Base-by-base conservation (phyloP, 2,329 filamentous ascomycete genomes). In the Venturia effusa region DNA sequence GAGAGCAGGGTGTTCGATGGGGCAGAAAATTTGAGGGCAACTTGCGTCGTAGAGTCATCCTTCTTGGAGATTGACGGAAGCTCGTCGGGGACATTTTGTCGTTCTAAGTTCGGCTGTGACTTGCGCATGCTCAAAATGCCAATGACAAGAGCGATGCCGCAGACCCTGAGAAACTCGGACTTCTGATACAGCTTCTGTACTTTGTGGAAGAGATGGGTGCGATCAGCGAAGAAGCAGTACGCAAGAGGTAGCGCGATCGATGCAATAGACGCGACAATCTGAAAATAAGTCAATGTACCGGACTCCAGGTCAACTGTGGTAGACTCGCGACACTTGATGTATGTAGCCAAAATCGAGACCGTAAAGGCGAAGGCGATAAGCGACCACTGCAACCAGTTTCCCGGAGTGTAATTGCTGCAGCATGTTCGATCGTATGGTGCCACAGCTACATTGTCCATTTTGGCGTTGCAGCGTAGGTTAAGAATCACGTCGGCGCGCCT, bases 211-310 rank as follows among this genome's bases (percentile, higher is more conserved):
- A 65, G 43, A 13, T 62, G 59, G 4, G 81, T 82, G 22, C 83
- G 77, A 68, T 87, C 84, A 19, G 81, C 77, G 27, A 80, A 71
- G 70, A 79, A 83, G 71, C 81, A 83, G 70, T 78, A 83, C 19
- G 72, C 65, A 4, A 75, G 62, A 2, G 74, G 72, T 13, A 64
- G 32, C 8, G 24, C 63, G n/a, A 62, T 62, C 1, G 57, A 24
- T 19, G 63, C 41, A 6, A 62, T 61, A 74, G 57, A 10, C 54
- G 48, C 3, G 62, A 61, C 1, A 59, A 61, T n/a, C 7, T 22
- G 22, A n/a, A 40, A n/a, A 37, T 1, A 6, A 40, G 10, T 64
- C n/a, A 19, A 30, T 1, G 19, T 32, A 13, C n/a, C 37, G 30
- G 41, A 45, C 15, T 24, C 8, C 10, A 13, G 4, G 27, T 48